Conservation (phyloP, 495 filamentous ascomycete species). For the Halenospora varia region DNA sequence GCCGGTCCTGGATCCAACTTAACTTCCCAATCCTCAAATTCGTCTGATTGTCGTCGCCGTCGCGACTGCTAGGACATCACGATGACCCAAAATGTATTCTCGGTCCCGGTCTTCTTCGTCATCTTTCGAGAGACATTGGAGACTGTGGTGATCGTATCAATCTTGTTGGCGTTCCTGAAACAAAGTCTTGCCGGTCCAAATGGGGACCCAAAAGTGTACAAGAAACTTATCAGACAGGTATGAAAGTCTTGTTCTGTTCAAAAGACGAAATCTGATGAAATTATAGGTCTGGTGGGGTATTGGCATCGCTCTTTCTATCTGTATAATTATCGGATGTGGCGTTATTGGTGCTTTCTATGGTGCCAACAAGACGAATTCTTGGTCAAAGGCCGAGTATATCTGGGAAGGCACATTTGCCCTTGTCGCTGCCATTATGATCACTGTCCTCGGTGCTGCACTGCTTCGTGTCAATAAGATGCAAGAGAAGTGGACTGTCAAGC, state of each 20-base stretch:
- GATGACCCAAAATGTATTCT: conserved; percentile 57
- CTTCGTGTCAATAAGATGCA: conserved; percentile 81
- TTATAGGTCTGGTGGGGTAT: conserved; percentile 68
- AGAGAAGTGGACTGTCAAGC: conserved; percentile 79
- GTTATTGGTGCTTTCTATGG: conserved; percentile 81
- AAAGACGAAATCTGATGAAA: background rate
- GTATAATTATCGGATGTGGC: conserved; percentile 62
- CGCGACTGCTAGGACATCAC: conserved; percentile 1
- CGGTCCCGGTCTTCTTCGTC: conserved; percentile 78
- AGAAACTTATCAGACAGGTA: conserved; percentile 69
- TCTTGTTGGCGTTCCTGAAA: conserved; percentile 77
- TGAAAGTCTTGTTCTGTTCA: background rate
- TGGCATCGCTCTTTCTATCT: conserved; percentile 57
- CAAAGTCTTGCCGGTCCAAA: conserved; percentile 63
- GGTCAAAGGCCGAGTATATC: conserved; percentile 61
- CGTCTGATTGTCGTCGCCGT: no score
- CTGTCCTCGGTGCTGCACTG: conserved; percentile 71
- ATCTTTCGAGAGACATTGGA: conserved; percentile 82
- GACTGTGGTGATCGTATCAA: conserved; percentile 75
- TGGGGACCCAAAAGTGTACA: conserved; percentile 53
- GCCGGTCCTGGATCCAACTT: background rate
- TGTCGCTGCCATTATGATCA: conserved; percentile 71
- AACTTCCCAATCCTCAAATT: no score
- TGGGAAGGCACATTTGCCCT: conserved; percentile 77
- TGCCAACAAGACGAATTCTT: conserved; percentile 59